Evolutionary conservation across 306 rosid species (phyloP).

Genomic region (Calophaca sinica): DNA sequence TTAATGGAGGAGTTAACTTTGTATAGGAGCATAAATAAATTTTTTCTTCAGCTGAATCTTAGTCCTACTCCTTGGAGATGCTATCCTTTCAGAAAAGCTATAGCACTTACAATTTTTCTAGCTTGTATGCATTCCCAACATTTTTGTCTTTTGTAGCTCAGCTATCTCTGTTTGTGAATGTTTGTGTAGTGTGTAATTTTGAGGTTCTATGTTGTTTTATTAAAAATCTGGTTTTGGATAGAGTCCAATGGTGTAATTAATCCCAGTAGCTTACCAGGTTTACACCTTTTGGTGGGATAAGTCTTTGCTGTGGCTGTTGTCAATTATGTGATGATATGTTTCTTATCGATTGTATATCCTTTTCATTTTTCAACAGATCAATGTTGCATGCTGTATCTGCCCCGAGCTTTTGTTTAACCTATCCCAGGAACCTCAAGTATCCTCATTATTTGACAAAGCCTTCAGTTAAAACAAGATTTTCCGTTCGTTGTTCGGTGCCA

Average conservation of each 20-base stretch:
- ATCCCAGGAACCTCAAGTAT: constrained; percentile 48
- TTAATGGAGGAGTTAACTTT: background rate
- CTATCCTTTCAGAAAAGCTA: too few relatives aligned
- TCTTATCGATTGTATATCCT: background rate
- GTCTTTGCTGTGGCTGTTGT: background rate
- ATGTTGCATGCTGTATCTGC: constrained; percentile 68
- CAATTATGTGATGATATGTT: constrained; percentile 18
- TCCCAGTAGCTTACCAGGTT: background rate
- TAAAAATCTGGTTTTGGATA: background rate
- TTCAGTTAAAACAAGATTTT: constrained; percentile 49
- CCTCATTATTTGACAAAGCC: constrained; percentile 37
- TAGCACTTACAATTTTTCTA: too few relatives aligned
- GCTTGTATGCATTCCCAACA: too few relatives aligned
- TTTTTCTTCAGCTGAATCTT: too few relatives aligned
- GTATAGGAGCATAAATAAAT: background rate
- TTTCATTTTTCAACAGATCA: constrained; percentile 54
- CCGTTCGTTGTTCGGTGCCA: constrained; percentile 63
- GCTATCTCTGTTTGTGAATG: background rate
- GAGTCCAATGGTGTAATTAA: background rate
- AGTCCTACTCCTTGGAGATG: too few relatives aligned
- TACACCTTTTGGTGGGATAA: background rate
- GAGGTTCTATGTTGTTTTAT: background rate
- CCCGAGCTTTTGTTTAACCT: constrained; percentile 54
- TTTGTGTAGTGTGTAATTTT: background rate
- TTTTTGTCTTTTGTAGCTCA: too few relatives aligned